Evolutionary conservation across 2,329 filamentous ascomycete genomes (phyloP).

Genomic region (Kalmusia sp.): DNA sequence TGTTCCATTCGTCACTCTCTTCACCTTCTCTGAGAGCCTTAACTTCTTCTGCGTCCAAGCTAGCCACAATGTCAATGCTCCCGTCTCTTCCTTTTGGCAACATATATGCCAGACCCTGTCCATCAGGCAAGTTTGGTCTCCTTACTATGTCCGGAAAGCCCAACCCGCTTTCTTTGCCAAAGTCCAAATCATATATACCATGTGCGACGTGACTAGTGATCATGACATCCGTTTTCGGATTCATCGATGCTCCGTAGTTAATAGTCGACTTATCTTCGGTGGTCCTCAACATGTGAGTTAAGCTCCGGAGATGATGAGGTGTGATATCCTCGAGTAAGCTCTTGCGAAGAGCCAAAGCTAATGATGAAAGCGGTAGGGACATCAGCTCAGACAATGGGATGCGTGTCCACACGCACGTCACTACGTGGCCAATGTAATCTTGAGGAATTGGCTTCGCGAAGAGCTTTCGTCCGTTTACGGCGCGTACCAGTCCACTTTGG

Average conservation of each 20-base stretch:
- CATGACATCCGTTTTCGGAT: neutral
- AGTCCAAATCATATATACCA: neutral
- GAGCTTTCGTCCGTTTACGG: neutral
- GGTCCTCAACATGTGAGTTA: neutral
- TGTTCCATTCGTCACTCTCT: neutral
- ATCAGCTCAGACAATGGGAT: neutral
- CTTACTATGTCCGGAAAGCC: neutral
- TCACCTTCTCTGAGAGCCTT: neutral
- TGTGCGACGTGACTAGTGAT: neutral
- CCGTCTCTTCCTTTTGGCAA: conserved; percentile 2
- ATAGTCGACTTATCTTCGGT: neutral
- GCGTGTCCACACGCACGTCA: neutral
- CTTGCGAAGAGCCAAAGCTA: conserved; percentile 1
- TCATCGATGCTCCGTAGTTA: neutral
- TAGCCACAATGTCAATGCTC: conserved; percentile 1
- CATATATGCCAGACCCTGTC: neutral
- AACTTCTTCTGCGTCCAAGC: neutral
- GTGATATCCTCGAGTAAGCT: neutral
- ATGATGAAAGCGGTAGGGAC: neutral
- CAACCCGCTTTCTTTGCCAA: neutral
- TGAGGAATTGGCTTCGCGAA: neutral
- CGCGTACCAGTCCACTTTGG: neutral
- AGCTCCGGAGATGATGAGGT: neutral
- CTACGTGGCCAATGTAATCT: neutral
- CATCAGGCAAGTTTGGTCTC: conserved; percentile 3